Evolutionary conservation across 495 filamentous ascomycete species (phyloP), one percentile per base, ranked within the genome.

Genomic region (Trichoderma reesei): DNA sequence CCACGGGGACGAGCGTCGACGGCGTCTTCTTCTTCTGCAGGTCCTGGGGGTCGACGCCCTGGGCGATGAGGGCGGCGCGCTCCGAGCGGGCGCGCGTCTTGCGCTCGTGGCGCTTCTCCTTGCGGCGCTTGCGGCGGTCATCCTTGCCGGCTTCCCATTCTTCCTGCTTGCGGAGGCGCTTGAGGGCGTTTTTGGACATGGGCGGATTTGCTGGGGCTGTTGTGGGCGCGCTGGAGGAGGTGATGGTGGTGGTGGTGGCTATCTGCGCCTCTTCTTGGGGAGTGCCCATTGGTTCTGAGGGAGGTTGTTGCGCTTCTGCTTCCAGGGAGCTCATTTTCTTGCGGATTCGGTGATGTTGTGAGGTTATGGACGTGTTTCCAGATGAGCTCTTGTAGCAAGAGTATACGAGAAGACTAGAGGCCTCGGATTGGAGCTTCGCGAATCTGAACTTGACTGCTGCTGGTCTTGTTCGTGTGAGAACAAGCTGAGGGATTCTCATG

Each of bases 181-280:
- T 96, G 59, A 85, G 73, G 66, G 90, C 86, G 67, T 85, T 92
- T 68, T 96, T 98, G 13, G 94, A 96, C 41, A 90, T 26, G 38
- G 61, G 61, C 3, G 41, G 38, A n/a, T 41, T 31, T 44, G 61
- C 16, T 33, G 61, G 18, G 16, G 61, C 18, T 2, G 61, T 1
- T 33, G 26, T 41, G 37, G n/a, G 59, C 59, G 26, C 26, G 26
- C 1, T 1, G 26, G 26, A 26, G 26, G 26, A 26, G 26, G 26
- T 1, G 26, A 1, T 26, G 26, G 26, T 26, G 26, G 26, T 26
- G 26, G 26, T 26, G 26, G 26, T 26, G 26, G 26, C 26, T 26
- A 1, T 26, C 20, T 20, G 20, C 7, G 11, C 20, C 6, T 20
- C 14, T 54, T 61, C 36, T 18, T 38, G 14, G 13, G 11, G 1